Percentiles rank a stretch among this genome's conserved stretches.
phyloP scores from a whole-genome alignment of 1,284 basidiomycete genomes.

The Ceratorhiza oryzae-sativae region DNA sequence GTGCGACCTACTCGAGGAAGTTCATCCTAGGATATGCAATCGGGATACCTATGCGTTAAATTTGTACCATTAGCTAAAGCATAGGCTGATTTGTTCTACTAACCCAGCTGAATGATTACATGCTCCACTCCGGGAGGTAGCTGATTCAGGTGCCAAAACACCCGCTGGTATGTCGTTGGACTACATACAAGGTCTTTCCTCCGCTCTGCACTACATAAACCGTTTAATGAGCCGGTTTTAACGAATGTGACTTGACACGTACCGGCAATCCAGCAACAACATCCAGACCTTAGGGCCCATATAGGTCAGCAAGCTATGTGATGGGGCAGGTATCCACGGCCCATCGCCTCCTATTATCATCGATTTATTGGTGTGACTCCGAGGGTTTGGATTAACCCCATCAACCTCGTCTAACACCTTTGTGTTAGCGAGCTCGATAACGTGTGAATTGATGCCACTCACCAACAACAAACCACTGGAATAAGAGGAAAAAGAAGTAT shows the following conservation, averaged over 20 bases:
- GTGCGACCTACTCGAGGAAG: constrained; percentile 63
- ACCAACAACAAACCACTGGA: constrained; percentile 90
- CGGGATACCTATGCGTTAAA: constrained; percentile 63
- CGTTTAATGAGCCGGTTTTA: constrained; percentile 35
- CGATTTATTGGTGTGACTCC: constrained; percentile 70
- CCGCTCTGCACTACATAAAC: constrained; percentile 74
- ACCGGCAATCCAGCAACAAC: constrained; percentile 87
- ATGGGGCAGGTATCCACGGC: constrained; percentile 77
- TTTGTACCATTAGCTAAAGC: neutral
- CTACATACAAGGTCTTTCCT: constrained; percentile 83
- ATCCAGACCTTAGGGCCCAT: constrained; percentile 75
- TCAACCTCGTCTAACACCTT: constrained; percentile 63
- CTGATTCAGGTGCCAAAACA: constrained; percentile 66
- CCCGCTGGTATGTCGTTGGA: constrained; percentile 69
- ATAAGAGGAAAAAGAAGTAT: constrained; percentile 91
- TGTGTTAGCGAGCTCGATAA: too few relatives aligned
- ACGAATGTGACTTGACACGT: constrained; percentile 8
- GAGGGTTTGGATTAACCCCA: constrained; percentile 66
- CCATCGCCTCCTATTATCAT: constrained; percentile 78
- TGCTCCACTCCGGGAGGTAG: constrained; percentile 77
- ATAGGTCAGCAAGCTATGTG: constrained; percentile 81
- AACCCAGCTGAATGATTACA: constrained; percentile 80
- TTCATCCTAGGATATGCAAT: constrained; percentile 94
- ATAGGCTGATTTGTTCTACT: constrained; percentile 21
- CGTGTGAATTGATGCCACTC: too few relatives aligned